Conservation (phyloP, 2,329 filamentous ascomycete genomes). For the Ophiostoma ulmi region DNA sequence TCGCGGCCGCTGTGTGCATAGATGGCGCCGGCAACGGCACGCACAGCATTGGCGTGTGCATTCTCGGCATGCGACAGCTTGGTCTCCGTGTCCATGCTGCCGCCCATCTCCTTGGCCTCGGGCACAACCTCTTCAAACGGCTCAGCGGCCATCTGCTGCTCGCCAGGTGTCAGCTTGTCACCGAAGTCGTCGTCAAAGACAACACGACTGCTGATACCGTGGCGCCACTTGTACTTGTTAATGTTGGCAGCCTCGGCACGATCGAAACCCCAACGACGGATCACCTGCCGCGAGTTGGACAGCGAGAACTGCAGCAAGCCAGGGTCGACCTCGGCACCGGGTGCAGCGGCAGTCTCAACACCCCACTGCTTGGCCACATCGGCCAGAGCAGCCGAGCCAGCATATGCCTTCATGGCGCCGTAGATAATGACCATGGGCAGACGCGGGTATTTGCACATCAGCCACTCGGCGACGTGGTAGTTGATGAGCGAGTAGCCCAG, state of each 20-base stretch:
- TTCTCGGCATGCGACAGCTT: constrained; percentile 32
- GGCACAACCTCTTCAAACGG: constrained; percentile 15
- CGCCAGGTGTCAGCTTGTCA: constrained; percentile 42
- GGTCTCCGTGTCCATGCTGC: constrained; percentile 28
- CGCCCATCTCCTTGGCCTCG: constrained; percentile 17
- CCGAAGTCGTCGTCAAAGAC: constrained; percentile 83
- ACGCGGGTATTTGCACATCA: constrained; percentile 84
- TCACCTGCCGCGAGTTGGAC: constrained; percentile 42
- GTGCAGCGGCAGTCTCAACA: constrained; percentile 78
- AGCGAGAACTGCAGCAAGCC: constrained; percentile 77
- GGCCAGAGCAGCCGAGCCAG: constrained; percentile 68
- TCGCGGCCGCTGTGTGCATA: constrained; percentile 79
- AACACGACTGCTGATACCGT: constrained; percentile 69
- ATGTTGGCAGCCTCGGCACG: constrained; percentile 47
- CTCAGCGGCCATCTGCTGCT: constrained; percentile 25
- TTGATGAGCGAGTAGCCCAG: constrained; percentile 78
- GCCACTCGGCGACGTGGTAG: constrained; percentile 83
- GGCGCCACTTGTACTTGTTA: constrained; percentile 52
- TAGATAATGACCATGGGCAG: constrained; percentile 85
- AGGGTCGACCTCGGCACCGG: constrained; percentile 86
- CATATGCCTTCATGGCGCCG: constrained; percentile 77
- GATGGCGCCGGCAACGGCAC: constrained; percentile 76
- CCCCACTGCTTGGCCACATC: constrained; percentile 82
- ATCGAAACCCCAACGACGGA: constrained; percentile 48
- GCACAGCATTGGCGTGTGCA: constrained; percentile 63